Evolutionary conservation across 2,329 filamentous ascomycete genomes (phyloP).

Genomic region (Stagonosporopsis chrysanthemi): DNA sequence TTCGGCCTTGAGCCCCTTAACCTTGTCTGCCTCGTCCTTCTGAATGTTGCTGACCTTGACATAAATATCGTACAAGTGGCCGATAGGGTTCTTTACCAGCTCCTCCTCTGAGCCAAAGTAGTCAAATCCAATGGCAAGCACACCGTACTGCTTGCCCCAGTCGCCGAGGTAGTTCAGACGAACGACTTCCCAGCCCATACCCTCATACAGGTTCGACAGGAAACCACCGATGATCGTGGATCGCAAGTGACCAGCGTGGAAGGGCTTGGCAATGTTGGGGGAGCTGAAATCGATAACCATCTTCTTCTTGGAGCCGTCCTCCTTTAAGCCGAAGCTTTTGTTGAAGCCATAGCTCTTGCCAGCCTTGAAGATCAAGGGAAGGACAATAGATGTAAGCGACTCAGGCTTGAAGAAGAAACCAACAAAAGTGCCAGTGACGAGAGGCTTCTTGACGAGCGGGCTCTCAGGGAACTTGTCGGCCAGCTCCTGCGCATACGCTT

Average conservation of each 20-base stretch:
- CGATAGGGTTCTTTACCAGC: slow-evolving; percentile 76
- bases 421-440: slow-evolving; percentile 72
- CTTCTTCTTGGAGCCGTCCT: slow-evolving; percentile 70
- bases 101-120: slow-evolving; percentile 77
- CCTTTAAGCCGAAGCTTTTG: slow-evolving; percentile 62
- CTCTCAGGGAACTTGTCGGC: slow-evolving; percentile 73
- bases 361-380: slow-evolving; percentile 73
- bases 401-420: slow-evolving; percentile 81
- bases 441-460: slow-evolving; percentile 74
- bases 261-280: slow-evolving; percentile 86
- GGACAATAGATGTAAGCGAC: slow-evolving; percentile 69
- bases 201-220: slow-evolving; percentile 72
- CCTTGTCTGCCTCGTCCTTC: slow-evolving; percentile 69
- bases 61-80: slow-evolving; percentile 83
- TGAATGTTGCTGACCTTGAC: slow-evolving; percentile 74
- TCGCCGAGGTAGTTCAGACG: slow-evolving; percentile 80
- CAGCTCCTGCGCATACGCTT: slow-evolving; percentile 64
- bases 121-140: slow-evolving; percentile 76
- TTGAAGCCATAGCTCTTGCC: slow-evolving; percentile 70
- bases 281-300: slow-evolving; percentile 83
- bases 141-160: slow-evolving; percentile 78
- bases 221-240: slow-evolving; percentile 81
- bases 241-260: slow-evolving; percentile 76
- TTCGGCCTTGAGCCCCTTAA: slow-evolving; percentile 63
- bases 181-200: slow-evolving; percentile 73